Conservation (phyloP, 108 stramenopile genomes). For the Aurantiochytrium sp. region DNA sequence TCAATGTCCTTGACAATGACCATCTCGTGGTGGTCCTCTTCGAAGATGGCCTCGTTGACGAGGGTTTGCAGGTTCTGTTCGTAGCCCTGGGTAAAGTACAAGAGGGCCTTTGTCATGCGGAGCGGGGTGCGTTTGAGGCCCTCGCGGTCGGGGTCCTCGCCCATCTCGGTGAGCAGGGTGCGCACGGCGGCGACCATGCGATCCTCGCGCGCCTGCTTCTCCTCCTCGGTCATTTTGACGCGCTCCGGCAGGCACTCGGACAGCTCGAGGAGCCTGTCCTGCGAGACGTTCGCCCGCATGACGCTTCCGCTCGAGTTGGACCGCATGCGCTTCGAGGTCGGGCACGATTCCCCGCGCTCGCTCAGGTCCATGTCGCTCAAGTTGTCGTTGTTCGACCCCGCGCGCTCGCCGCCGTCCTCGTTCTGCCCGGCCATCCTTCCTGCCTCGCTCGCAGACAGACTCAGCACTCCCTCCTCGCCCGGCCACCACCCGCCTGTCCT, state of each 20-base stretch:
- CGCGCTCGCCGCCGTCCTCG: no score
- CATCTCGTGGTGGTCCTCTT: constrained; percentile 80
- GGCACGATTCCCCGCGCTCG: not conserved
- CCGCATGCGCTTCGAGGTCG: not conserved
- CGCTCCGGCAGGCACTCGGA: not conserved
- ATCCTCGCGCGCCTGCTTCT: not conserved
- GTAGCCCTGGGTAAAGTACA: constrained; percentile 86
- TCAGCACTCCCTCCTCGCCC: no score
- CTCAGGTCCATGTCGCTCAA: not conserved
- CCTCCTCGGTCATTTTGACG: not conserved
- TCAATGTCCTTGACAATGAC: constrained; percentile 94
- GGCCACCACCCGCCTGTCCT: no score
- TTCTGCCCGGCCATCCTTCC: no score
- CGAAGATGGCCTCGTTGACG: constrained; percentile 82
- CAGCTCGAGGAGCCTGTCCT: not conserved
- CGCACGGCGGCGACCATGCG: not conserved
- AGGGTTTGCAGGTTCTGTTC: constrained; percentile 60
- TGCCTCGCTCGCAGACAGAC: no score
- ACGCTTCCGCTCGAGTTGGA: constrained; percentile 8
- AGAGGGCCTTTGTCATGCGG: constrained; percentile 87
- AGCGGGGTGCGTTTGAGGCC: constrained; percentile 81
- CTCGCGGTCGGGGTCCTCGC: constrained; percentile 86
- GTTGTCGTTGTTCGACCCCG: not conserved
- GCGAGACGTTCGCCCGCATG: not conserved
- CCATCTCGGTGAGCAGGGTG: constrained; percentile 75